These are phyloP conservation scores for Pontederia paniculata DNA, from an alignment of 176 grass and related monocot genomes.

Conservation along the genomic window DNA sequence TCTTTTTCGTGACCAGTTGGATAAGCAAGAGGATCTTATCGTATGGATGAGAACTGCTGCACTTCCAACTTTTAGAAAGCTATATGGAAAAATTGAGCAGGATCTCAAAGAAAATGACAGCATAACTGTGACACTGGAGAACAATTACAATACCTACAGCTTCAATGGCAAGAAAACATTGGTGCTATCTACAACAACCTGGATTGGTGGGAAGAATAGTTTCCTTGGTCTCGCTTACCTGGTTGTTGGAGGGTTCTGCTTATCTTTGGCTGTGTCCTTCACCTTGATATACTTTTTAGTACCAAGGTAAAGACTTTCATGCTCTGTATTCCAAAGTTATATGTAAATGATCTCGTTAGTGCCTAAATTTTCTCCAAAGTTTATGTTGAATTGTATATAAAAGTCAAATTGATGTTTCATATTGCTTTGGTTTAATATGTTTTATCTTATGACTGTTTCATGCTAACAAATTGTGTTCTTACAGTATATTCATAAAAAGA, in stretches of 20 bases:
- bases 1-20: slow-evolving; percentile 35
- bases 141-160: slow-evolving; percentile 85
- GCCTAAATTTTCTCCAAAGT: too few relatives aligned
- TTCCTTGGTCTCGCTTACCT: slow-evolving; percentile 82
- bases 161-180: slow-evolving; percentile 74
- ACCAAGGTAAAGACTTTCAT: slow-evolving; percentile 51
- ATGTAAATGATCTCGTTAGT: too few relatives aligned
- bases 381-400: neutral
- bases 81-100: slow-evolving; percentile 65
- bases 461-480: too few relatives aligned
- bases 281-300: slow-evolving; percentile 61
- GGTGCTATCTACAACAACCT: slow-evolving; percentile 75
- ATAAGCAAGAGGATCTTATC: slow-evolving; percentile 72
- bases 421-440: slow-evolving; percentile 1
- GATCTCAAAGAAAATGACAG: slow-evolving; percentile 70
- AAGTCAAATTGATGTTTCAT: slow-evolving; percentile 1
- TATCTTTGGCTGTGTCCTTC: slow-evolving; percentile 62
- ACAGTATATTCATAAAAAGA: too few relatives aligned
- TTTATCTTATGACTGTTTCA: too few relatives aligned
- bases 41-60: slow-evolving; percentile 92
- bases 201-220: slow-evolving; percentile 78
- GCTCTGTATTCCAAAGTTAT: too few relatives aligned
- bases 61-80: slow-evolving; percentile 79
- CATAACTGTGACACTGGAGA: slow-evolving; percentile 56
- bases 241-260: slow-evolving; percentile 63